A percentile compares a stretch with the other conserved stretches of the same genome.
Conservation (phyloP, 2,329 filamentous ascomycete genomes). For the Neopestalotiopsis sp. region DNA sequence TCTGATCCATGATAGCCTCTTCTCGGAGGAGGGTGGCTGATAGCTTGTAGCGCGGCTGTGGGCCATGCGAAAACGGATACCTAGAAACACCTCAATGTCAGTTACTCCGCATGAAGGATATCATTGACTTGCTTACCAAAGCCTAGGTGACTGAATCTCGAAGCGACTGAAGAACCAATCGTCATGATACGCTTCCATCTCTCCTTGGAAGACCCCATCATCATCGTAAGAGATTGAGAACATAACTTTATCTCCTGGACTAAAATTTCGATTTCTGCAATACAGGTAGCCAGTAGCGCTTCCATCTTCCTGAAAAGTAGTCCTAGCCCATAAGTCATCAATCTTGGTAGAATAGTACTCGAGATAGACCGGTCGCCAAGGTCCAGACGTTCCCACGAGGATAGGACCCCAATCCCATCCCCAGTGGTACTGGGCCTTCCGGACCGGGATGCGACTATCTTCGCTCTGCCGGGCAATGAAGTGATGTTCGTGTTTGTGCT, state of each 20-base stretch:
- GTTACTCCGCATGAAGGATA: background rate
- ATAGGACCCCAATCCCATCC: constrained; percentile 76
- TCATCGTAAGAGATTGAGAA: constrained; percentile 33
- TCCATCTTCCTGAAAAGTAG: constrained; percentile 42
- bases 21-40: constrained; percentile 35
- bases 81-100: background rate
- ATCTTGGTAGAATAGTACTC: constrained; percentile 67
- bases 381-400: constrained; percentile 61
- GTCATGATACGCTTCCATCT: constrained; percentile 12
- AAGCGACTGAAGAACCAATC: constrained; percentile 35
- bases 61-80: constrained; percentile 38
- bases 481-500: constrained; percentile 58
- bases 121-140: constrained; percentile 37
- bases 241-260: constrained; percentile 25
- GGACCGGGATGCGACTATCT: constrained; percentile 50
- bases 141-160: constrained; percentile 49
- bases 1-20: constrained; percentile 42
- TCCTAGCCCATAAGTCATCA: constrained; percentile 59
- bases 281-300: constrained; percentile 44
- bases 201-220: constrained; percentile 26
- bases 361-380: constrained; percentile 70
- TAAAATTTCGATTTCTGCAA: constrained; percentile 39
- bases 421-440: constrained; percentile 76
- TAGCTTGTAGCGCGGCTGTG: constrained; percentile 57
- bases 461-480: constrained; percentile 59